A percentile compares a stretch with the other conserved stretches of the same genome.
Conservation (phyloP, 352 stramenopile species). For the Lagenidium giganteum region DNA sequence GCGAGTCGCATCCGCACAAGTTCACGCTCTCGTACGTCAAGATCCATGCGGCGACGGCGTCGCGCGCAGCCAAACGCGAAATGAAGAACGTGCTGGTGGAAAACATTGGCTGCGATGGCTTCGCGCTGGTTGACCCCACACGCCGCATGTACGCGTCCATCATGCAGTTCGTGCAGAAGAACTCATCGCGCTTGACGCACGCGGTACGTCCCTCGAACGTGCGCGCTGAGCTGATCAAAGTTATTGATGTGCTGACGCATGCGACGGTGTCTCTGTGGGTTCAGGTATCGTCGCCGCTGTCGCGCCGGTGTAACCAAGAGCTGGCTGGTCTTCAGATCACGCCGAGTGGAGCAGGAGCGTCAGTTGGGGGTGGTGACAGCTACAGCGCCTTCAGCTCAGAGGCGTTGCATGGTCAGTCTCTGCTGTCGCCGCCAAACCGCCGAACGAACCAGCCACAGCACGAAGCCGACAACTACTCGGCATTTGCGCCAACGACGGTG, state of each 20-base stretch:
- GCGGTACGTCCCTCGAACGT: constrained; percentile 44
- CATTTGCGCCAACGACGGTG: too few relatives aligned
- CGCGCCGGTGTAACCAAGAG: constrained; percentile 40
- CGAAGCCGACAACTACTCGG: too few relatives aligned
- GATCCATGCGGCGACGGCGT: constrained; percentile 26
- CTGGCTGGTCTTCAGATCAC: too few relatives aligned
- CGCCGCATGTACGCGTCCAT: constrained; percentile 56
- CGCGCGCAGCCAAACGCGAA: constrained; percentile 31
- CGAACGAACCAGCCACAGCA: too few relatives aligned
- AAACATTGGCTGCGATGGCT: constrained; percentile 42
- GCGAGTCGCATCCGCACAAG: constrained; percentile 68
- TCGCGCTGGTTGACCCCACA: constrained; percentile 43
- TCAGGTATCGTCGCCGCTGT: constrained; percentile 50
- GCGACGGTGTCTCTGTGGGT: background rate
- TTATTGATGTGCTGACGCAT: background rate
- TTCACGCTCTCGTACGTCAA: constrained; percentile 81
- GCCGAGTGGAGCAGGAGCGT: constrained; percentile 33
- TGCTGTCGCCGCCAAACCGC: too few relatives aligned
- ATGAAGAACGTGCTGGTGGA: constrained; percentile 72
- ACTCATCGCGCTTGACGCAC: constrained; percentile 45
- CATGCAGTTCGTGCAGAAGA: constrained; percentile 55
- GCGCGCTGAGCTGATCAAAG: too few relatives aligned
- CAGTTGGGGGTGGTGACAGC: constrained; percentile 42
- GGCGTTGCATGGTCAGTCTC: too few relatives aligned
- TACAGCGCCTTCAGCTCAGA: constrained; percentile 73